Conservation (phyloP, 2,329 filamentous ascomycete species). For the Leptosphaerulina australis region DNA sequence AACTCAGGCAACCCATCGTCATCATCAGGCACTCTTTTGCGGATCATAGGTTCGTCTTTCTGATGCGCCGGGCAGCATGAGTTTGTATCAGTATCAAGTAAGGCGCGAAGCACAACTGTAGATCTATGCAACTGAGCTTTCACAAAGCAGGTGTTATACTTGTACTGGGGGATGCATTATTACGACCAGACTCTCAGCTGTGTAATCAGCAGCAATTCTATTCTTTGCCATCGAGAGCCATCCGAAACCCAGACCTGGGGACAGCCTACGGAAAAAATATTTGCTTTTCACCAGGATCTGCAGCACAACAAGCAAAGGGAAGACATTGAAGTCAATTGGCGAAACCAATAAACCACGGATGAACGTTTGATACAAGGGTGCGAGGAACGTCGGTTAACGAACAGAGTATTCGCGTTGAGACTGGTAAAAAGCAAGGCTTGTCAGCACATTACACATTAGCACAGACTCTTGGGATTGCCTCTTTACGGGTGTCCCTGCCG, state of each 20-base stretch:
- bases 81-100: neutral
- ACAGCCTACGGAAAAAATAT: neutral
- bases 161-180: neutral
- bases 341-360: neutral
- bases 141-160: neutral
- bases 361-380: neutral
- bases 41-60: neutral
- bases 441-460: neutral
- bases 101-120: no score
- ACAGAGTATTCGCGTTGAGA: neutral
- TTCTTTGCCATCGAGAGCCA: no score
- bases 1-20: neutral
- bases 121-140: no score
- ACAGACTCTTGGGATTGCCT: neutral
- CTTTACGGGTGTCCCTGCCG: neutral
- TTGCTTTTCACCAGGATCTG: slow-evolving; percentile 5
- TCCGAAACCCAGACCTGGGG: no score
- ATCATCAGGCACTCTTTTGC: neutral
- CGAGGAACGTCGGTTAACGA: neutral
- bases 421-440: neutral
- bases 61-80: slow-evolving; percentile 1
- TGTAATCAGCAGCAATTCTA: neutral
- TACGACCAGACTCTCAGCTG: neutral
- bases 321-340: slow-evolving; percentile 6
- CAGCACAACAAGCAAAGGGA: slow-evolving; percentile 6